Evolutionary conservation across 1,139 yeast species (phyloP), one percentile per base, ranked within the genome.

Genomic region (Zygosaccharomyces pseudobailii): DNA sequence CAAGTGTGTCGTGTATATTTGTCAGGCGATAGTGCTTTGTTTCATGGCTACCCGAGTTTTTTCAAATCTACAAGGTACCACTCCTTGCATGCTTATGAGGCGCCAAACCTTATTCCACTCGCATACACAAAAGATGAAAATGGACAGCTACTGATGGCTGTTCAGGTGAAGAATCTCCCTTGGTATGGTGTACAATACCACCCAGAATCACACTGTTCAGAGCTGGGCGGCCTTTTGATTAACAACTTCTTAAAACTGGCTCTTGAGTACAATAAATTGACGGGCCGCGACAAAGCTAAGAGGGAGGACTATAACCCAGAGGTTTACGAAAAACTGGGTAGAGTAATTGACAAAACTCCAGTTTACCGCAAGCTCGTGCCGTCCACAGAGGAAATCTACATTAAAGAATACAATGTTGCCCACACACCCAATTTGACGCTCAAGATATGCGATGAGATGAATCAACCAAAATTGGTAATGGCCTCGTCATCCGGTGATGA

Each of bases 141-240:
- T 28, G 68, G 64, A 5, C 57, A 61, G 20, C 71, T 85, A 3
- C 63, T 88, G 36, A 90, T 92, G 98, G 96, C 95, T 0, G 94
- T 78, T 0, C 76, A 70, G 58, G 92, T 87, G 59, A 57, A 46
- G 0, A 24, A 44, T 0, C 67, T 71, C 24, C 97, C 97, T 0
- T 86, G 85, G 68, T 90, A 75, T 67, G 98, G 96, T 0, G 97
- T 94, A 2, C 99, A 94, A 59, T 94, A 90, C 60, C 99, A 94
- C 61, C 98, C 98, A 0, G 99, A 94, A 61, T 88, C 97, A 0
- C 79, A 92, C 36, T 88, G 96, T 59, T 89, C 97, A 0, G 70
- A 73, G 9, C 62, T 69, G 43, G 98, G 98, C 1, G 72, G 65
- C 3, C 62, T 67, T 6, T 66, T 92, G 47, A 63, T 90, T 3